Evolutionary conservation across 257 asterid genomes (phyloP).

Genomic region (Petrea volubilis): DNA sequence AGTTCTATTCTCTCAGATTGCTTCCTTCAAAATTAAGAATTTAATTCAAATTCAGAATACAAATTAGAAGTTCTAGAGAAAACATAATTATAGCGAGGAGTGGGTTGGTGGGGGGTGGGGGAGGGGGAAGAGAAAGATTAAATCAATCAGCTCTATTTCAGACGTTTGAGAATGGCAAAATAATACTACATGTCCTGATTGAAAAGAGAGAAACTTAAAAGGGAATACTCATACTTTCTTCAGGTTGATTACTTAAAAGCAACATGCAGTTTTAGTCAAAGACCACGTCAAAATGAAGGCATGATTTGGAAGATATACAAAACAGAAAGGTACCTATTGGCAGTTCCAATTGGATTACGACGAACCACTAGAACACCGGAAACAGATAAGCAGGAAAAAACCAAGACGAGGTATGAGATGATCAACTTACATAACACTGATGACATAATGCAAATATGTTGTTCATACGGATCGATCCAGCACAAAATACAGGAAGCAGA

Average conservation of each 20-base stretch:
- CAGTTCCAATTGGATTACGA: not conserved
- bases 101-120: too few species aligned
- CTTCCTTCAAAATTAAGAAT: not conserved
- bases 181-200: not conserved
- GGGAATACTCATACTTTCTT: too few species aligned
- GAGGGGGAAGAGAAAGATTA: not conserved
- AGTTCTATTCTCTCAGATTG: not conserved
- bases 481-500: not conserved
- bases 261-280: too few species aligned
- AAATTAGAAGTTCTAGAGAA: not conserved
- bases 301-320: too few species aligned
- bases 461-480: not conserved
- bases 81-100: too few species aligned
- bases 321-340: too few species aligned
- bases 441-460: not conserved
- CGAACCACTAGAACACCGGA: not conserved
- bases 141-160: not conserved
- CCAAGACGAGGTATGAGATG: not conserved
- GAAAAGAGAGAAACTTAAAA: not conserved
- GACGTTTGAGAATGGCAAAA: not conserved
- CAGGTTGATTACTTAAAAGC: too few species aligned
- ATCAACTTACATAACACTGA: not conserved
- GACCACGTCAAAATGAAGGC: too few species aligned
- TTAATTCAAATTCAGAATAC: conserved; percentile 11
- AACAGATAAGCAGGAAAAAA: not conserved